These are phyloP conservation scores for Rhynchosporium secalis DNA, from an alignment of 2,329 filamentous ascomycete genomes.

Conservation along the genomic window DNA sequence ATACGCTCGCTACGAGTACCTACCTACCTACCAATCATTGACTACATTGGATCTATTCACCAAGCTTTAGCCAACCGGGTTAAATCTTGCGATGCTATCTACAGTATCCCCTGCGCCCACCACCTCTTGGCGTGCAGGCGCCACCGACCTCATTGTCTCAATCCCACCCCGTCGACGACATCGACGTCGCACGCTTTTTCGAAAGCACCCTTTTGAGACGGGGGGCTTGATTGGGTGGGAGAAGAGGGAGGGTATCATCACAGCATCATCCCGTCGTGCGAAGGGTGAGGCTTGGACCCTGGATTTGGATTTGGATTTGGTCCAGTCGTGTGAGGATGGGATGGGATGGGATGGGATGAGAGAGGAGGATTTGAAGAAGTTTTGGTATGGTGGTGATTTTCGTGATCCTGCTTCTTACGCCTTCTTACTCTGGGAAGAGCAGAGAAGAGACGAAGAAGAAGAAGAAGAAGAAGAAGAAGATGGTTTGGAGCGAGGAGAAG, in stretches of 20 bases:
- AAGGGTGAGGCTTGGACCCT: background rate
- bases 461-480: too few species aligned
- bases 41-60: background rate
- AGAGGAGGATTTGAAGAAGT: background rate
- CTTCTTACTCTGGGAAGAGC: too few species aligned
- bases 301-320: background rate
- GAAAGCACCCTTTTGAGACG: background rate
- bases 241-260: background rate
- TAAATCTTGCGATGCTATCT: background rate
- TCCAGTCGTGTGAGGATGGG: background rate
- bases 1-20: background rate
- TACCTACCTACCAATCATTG: background rate
- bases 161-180: background rate
- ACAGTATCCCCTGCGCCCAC: background rate
- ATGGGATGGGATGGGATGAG: background rate
- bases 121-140: slow-evolving; percentile 11
- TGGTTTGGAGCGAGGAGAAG: too few species aligned
- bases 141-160: slow-evolving; percentile 14
- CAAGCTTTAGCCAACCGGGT: slow-evolving; percentile 6
- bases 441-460: too few species aligned
- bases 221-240: background rate
- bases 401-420: too few species aligned
- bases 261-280: slow-evolving; percentile 4
- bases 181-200: background rate
- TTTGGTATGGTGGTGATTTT: too few species aligned